A percentile compares a stretch with the other conserved stretches of the same genome.
phyloP scores from a whole-genome alignment of 108 stramenopile genomes.

The Schizochytrium sp. region DNA sequence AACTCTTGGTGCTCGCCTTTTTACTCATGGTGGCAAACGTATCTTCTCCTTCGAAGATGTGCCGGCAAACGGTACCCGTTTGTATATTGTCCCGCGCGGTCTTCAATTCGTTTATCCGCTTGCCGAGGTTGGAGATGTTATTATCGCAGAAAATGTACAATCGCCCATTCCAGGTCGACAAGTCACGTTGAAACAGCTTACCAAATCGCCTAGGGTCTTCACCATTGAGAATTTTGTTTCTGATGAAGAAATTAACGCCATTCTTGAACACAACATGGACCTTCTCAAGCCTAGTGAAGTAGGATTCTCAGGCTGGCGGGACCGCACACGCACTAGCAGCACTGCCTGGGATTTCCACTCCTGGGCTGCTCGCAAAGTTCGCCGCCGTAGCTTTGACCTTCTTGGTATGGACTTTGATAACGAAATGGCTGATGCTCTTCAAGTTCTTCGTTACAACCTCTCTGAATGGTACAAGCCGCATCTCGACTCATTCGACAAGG shows the following conservation, averaged over 20 bases:
- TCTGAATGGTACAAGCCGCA: conserved; percentile 80
- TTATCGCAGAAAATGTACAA: background rate
- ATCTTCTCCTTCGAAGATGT: conserved; percentile 30
- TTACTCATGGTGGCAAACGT: background rate
- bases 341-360: conserved; percentile 74
- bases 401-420: conserved; percentile 73
- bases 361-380: conserved; percentile 64
- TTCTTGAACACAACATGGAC: conserved; percentile 36
- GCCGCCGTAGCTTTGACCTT: conserved; percentile 71
- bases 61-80: background rate
- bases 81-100: background rate
- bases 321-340: conserved; percentile 71
- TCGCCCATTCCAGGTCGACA: background rate
- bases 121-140: background rate
- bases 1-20: background rate
- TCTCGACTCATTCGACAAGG: conserved; percentile 76
- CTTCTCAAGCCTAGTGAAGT: conserved; percentile 56
- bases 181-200: background rate
- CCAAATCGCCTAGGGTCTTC: conserved; percentile 28
- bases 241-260: conserved; percentile 30
- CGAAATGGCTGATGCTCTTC: conserved; percentile 80
- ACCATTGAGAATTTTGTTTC: conserved; percentile 36
- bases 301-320: conserved; percentile 61
- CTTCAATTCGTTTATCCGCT: conserved; percentile 24
- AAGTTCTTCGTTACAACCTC: conserved; percentile 79